Evolutionary conservation across 768 basidiomycete genomes (phyloP).

Genomic region (Pleurotus pulmonarius): DNA sequence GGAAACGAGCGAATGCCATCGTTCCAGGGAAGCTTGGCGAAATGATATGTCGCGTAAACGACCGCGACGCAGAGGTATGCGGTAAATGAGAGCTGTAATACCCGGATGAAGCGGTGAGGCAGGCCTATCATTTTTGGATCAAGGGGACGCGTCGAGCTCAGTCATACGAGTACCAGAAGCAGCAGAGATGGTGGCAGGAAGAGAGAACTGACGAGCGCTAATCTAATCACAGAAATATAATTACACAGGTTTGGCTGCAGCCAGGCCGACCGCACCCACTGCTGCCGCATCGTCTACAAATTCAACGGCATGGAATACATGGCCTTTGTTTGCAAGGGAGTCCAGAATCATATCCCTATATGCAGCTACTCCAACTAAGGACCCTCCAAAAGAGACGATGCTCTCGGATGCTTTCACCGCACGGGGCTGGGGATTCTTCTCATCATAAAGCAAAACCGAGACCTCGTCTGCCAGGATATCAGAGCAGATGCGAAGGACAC

Average conservation of each 20-base stretch:
- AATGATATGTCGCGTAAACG: slow-evolving; percentile 38
- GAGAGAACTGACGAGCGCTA: too few species aligned
- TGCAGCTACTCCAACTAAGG: slow-evolving; percentile 56
- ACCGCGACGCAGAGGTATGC: slow-evolving; percentile 36
- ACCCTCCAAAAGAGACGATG: slow-evolving; percentile 78
- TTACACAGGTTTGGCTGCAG: slow-evolving; percentile 20
- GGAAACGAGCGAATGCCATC: slow-evolving; percentile 22
- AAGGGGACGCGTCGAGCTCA: too few species aligned
- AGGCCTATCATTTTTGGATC: neutral
- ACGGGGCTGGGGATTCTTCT: slow-evolving; percentile 20
- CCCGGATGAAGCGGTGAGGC: slow-evolving; percentile 14
- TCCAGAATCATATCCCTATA: slow-evolving; percentile 59
- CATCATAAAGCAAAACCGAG: slow-evolving; percentile 42
- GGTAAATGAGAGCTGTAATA: slow-evolving; percentile 23
- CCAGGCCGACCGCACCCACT: slow-evolving; percentile 59
- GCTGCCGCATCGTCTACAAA: slow-evolving; percentile 69
- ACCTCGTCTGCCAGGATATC: slow-evolving; percentile 57
- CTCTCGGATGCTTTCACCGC: slow-evolving; percentile 49
- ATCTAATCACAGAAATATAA: neutral
- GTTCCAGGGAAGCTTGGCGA: slow-evolving; percentile 30
- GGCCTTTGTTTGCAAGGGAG: slow-evolving; percentile 51
- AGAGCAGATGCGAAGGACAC: slow-evolving; percentile 51
- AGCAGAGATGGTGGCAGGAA: too few species aligned
- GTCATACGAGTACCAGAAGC: too few species aligned
- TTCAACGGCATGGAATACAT: slow-evolving; percentile 61